A percentile compares a stretch with the other conserved stretches of the same genome.
Evolutionary conservation across 2,329 filamentous ascomycete genomes (phyloP).

Genomic region (Proliferodiscus dingleyae): DNA sequence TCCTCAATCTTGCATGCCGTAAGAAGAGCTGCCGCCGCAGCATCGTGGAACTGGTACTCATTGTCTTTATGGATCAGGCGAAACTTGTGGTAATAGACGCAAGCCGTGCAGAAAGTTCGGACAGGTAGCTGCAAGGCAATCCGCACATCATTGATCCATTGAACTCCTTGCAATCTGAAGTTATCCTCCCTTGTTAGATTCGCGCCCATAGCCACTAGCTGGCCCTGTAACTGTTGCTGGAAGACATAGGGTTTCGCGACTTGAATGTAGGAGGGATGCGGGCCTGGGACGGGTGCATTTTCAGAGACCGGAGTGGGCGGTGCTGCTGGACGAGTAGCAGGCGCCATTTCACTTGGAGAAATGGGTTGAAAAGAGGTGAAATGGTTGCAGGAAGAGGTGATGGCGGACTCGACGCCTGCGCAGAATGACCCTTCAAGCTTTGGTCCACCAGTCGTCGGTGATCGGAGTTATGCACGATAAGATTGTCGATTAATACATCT

Average conservation of each 20-base stretch:
- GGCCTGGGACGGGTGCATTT: conserved; percentile 17
- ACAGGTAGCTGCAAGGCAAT: conserved; percentile 79
- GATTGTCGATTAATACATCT: too few relatives aligned
- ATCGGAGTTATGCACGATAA: too few relatives aligned
- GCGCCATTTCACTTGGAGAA: conserved; percentile 18
- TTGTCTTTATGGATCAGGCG: conserved; percentile 77
- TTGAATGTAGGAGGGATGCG: conserved; percentile 33
- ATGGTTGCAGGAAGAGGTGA: too few relatives aligned
- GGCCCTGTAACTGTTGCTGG: conserved; percentile 72
- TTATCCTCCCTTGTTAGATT: conserved; percentile 75
- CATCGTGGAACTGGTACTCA: conserved; percentile 83
- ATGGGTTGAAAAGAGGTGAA: neutral
- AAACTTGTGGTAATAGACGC: conserved; percentile 91
- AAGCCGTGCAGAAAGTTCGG: conserved; percentile 86
- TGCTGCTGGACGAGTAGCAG: conserved; percentile 6
- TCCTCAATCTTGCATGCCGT: conserved; percentile 97
- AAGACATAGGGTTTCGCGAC: conserved; percentile 66
- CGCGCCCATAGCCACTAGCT: conserved; percentile 63
- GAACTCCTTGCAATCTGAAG: conserved; percentile 77
- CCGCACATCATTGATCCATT: conserved; percentile 82
- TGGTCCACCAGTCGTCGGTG: too few relatives aligned
- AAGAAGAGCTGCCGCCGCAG: conserved; percentile 81
- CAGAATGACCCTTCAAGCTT: too few relatives aligned
- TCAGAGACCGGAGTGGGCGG: neutral
- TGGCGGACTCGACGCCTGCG: too few relatives aligned